These are phyloP conservation scores for Kluyveromyces marxianus DNA, from an alignment of 1,139 yeast genomes.

Conservation along the genomic window DNA sequence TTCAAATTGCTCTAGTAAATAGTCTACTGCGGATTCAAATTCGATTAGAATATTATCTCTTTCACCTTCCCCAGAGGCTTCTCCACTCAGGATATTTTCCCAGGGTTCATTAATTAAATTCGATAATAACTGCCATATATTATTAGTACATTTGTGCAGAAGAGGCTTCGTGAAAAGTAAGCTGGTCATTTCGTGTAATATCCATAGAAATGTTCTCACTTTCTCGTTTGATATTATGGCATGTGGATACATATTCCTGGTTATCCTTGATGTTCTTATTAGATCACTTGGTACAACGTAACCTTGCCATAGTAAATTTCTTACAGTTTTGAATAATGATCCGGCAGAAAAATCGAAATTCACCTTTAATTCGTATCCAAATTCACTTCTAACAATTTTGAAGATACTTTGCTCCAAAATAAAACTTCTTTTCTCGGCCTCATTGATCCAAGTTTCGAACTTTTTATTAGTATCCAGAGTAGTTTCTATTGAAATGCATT, in stretches of 20 bases:
- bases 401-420: constrained; percentile 36
- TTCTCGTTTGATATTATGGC: constrained; percentile 51
- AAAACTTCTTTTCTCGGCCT: constrained; percentile 16
- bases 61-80: not conserved
- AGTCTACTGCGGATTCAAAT: constrained; percentile 8
- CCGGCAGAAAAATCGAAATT: constrained; percentile 48
- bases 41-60: not conserved
- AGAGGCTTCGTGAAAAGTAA: constrained; percentile 7
- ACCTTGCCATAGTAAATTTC: constrained; percentile 45
- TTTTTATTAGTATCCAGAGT: constrained; percentile 40
- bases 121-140: constrained; percentile 8
- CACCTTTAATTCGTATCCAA: constrained; percentile 28
- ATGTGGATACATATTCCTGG: constrained; percentile 47
- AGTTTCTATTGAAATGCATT: constrained; percentile 39
- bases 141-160: constrained; percentile 1
- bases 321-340: constrained; percentile 45
- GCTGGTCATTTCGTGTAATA: constrained; percentile 4
- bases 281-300: constrained; percentile 53
- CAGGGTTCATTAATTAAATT: constrained; percentile 6
- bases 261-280: constrained; percentile 38
- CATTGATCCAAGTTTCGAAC: constrained; percentile 43
- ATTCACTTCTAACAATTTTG: constrained; percentile 25
- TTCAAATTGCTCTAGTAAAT: constrained; percentile 7
- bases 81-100: constrained; percentile 7
- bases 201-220: constrained; percentile 28